Conservation (phyloP, 768 basidiomycete species). For the Mycena sanguinolenta region DNA sequence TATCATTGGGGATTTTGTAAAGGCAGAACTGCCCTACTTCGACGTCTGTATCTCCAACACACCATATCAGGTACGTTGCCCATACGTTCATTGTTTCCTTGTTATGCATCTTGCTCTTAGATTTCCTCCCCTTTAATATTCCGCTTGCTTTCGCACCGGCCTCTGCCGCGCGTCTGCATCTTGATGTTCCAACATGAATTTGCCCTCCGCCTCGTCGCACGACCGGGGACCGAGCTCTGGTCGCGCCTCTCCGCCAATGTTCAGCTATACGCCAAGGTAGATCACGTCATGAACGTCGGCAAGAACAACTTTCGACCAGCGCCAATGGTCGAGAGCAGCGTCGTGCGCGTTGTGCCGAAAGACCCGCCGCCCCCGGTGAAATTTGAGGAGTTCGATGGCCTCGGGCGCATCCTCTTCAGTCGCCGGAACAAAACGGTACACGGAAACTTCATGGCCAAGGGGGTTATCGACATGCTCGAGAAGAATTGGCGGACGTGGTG, state of each 20-base stretch:
- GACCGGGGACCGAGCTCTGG: constrained; percentile 89
- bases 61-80: constrained; percentile 73
- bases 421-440: constrained; percentile 92
- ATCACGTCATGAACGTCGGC: constrained; percentile 96
- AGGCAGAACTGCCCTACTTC: constrained; percentile 97
- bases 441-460: constrained; percentile 93
- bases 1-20: constrained; percentile 97
- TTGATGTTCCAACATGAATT: constrained; percentile 99
- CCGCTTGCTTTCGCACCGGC: constrained; percentile 95
- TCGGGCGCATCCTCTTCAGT: constrained; percentile 91
- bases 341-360: constrained; percentile 90
- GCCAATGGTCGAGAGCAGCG: constrained; percentile 93
- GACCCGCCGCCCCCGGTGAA: constrained; percentile 96
- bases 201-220: constrained; percentile 90
- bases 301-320: constrained; percentile 97
- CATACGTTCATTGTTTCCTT: not conserved
- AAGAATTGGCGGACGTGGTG: constrained; percentile 95
- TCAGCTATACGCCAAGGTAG: constrained; percentile 96
- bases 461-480: constrained; percentile 94
- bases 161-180: constrained; percentile 92
- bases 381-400: constrained; percentile 98
- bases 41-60: constrained; percentile 99
- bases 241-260: constrained; percentile 96
- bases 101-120: constrained; percentile 48
- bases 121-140: constrained; percentile 99